Evolutionary conservation across 257 asterid species (phyloP).

Genomic region (Dorcoceras hygrometricum): DNA sequence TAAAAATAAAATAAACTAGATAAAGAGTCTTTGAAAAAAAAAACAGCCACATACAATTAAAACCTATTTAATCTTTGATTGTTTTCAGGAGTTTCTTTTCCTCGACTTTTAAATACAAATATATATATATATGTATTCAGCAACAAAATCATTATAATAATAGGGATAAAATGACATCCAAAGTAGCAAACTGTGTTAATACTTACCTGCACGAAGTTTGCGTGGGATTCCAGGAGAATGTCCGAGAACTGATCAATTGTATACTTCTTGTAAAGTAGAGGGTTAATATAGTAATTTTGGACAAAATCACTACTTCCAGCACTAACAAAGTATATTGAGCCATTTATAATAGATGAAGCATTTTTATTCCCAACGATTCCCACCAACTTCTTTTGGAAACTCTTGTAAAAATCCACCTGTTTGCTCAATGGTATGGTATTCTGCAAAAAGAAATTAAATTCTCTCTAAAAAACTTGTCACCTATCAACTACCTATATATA

Average conservation of each 20-base stretch:
- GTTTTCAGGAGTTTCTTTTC: too few relatives aligned
- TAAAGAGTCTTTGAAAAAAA: too few relatives aligned
- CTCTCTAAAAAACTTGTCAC: too few relatives aligned
- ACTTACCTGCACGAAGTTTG: conserved; percentile 54
- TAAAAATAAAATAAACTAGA: too few relatives aligned
- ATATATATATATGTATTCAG: too few relatives aligned
- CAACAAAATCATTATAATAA: too few relatives aligned
- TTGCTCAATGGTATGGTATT: conserved; percentile 63
- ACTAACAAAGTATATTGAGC: conserved; percentile 68
- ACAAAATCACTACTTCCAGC: conserved; percentile 87
- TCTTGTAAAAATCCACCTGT: conserved; percentile 68
- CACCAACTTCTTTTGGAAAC: conserved; percentile 57
- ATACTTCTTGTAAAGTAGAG: conserved; percentile 64
- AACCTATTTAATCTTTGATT: too few relatives aligned
- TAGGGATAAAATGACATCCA: too few relatives aligned
- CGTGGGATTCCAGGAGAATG: conserved; percentile 57
- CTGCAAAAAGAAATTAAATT: conserved; percentile 28
- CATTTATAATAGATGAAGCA: conserved; percentile 65
- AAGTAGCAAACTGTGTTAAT: too few relatives aligned
- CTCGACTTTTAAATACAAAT: too few relatives aligned
- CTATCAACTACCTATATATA: too few relatives aligned
- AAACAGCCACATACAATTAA: too few relatives aligned
- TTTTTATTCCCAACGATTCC: conserved; percentile 63
- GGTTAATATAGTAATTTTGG: conserved; percentile 74
- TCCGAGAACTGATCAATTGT: conserved; percentile 65